A percentile compares a stretch with the other conserved stretches of the same genome.
Conservation (phyloP, 495 filamentous ascomycete species). For the Penicillium macrosclerotiorum region DNA sequence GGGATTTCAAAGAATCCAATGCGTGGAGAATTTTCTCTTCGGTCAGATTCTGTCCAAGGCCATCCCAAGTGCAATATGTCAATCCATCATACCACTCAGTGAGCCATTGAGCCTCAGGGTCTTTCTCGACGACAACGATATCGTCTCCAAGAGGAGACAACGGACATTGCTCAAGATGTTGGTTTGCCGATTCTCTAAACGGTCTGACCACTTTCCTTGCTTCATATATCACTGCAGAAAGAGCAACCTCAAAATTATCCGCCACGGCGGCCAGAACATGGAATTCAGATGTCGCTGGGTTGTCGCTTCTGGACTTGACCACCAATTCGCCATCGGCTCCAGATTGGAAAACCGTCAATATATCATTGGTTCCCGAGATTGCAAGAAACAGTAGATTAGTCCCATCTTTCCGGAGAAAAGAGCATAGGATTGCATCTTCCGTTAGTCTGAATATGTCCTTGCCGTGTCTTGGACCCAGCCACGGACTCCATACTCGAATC, state of each 20-base stretch:
- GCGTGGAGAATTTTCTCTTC: conserved; percentile 77
- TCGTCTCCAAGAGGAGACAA: conserved; percentile 40
- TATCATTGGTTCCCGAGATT: conserved; percentile 72
- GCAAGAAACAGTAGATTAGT: conserved; percentile 78
- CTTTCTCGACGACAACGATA: conserved; percentile 41
- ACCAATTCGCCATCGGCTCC: conserved; percentile 63
- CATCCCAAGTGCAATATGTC: conserved; percentile 90
- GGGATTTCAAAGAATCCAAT: conserved; percentile 64
- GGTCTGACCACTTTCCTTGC: conserved; percentile 66
- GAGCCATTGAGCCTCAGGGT: conserved; percentile 65
- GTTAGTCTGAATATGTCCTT: conserved; percentile 60
- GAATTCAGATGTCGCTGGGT: conserved; percentile 47
- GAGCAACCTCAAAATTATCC: conserved; percentile 70
- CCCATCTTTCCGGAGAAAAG: conserved; percentile 75
- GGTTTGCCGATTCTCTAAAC: conserved; percentile 15
- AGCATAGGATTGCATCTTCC: conserved; percentile 76
- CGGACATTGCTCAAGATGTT: conserved; percentile 12
- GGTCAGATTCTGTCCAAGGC: conserved; percentile 75
- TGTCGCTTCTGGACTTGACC: conserved; percentile 72
- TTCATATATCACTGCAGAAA: conserved; percentile 80
- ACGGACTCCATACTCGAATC: conserved; percentile 75
- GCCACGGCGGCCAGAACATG: conserved; percentile 71
- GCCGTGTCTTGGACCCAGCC: conserved; percentile 88
- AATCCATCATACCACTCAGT: conserved; percentile 88
- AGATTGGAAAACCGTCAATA: conserved; percentile 67